Percentiles rank a stretch among this genome's conserved stretches.
phyloP scores from a whole-genome alignment of 805 yeast genomes.

The Torulaspora microellipsoides region DNA sequence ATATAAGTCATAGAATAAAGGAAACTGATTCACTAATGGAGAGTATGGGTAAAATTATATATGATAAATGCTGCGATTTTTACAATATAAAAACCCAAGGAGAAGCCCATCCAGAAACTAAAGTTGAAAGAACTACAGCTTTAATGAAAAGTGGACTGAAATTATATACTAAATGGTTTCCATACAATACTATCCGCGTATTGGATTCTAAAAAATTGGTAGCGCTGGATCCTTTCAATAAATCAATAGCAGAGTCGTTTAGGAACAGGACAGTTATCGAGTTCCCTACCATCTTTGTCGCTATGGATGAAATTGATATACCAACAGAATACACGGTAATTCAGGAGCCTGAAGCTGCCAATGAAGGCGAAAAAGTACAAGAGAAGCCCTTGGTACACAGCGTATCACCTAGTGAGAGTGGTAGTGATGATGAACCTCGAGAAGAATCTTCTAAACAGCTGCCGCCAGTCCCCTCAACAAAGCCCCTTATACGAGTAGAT shows the following conservation, averaged over 20 bases:
- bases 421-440: conserved; percentile 14
- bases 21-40: conserved; percentile 33
- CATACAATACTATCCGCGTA: conserved; percentile 28
- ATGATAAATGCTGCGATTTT: conserved; percentile 24
- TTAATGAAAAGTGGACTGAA: conserved; percentile 16
- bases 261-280: conserved; percentile 62
- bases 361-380: conserved; percentile 11
- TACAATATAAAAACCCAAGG: conserved; percentile 10
- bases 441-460: conserved; percentile 16
- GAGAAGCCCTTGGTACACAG: neutral
- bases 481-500: neutral
- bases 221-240: conserved; percentile 32
- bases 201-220: conserved; percentile 39
- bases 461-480: neutral
- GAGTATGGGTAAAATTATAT: conserved; percentile 31
- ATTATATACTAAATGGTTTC: conserved; percentile 31
- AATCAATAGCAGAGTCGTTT: conserved; percentile 46
- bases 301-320: conserved; percentile 21
- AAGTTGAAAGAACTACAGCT: conserved; percentile 14
- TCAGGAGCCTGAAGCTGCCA: conserved; percentile 23
- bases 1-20: conserved; percentile 36
- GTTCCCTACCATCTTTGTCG: conserved; percentile 64
- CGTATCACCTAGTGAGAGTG: conserved; percentile 11
- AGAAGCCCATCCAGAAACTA: conserved; percentile 9
- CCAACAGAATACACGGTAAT: conserved; percentile 29